Conservation (phyloP, 306 rosid species). For the Castanea mollissima region DNA sequence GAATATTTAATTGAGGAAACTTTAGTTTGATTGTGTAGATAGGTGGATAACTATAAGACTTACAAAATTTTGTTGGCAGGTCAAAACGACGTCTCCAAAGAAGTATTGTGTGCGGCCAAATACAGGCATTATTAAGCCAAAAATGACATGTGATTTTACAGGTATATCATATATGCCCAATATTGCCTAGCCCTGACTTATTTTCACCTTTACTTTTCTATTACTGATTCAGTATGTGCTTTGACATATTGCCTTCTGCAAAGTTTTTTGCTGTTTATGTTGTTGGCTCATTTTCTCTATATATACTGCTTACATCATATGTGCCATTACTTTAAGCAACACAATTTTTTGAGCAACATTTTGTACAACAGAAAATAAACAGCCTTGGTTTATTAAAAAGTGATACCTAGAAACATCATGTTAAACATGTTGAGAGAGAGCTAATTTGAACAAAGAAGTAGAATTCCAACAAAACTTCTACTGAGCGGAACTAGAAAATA, state of each 20-base stretch:
- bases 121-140: slow-evolving; percentile 73
- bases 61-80: slow-evolving; percentile 43
- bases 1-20: not conserved
- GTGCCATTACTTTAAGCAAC: not conserved
- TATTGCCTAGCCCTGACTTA: not conserved
- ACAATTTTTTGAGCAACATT: not conserved
- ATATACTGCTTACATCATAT: not conserved
- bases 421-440: not conserved
- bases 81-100: slow-evolving; percentile 90
- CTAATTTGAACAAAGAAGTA: not conserved
- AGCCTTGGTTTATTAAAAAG: not conserved
- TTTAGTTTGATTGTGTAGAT: not conserved
- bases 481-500: not conserved
- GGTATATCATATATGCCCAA: slow-evolving; percentile 39
- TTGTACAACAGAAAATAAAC: not conserved
- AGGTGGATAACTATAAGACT: not conserved
- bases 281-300: not conserved
- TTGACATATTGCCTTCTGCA: not conserved
- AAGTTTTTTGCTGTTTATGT: not conserved
- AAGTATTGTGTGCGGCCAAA: slow-evolving; percentile 93
- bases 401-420: not conserved
- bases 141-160: slow-evolving; percentile 62
- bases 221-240: not conserved
- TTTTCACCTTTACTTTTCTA: not conserved
- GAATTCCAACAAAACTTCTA: not conserved